Conservation (phyloP, 495 filamentous ascomycete species). For the Emericellopsis terricola region DNA sequence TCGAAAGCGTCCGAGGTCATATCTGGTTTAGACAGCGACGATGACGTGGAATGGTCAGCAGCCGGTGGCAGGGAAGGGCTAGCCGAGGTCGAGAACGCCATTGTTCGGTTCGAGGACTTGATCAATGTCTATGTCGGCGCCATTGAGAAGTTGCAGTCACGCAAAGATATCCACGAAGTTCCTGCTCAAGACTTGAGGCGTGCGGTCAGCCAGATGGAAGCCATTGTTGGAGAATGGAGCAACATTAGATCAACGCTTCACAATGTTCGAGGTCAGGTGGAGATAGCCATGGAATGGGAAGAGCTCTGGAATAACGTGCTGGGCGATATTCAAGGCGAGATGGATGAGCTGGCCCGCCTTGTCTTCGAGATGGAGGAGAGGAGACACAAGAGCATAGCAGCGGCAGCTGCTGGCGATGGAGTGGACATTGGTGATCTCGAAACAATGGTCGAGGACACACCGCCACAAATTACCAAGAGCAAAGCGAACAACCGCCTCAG, state of each 20-base stretch:
- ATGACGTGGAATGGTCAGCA: slow-evolving; percentile 95
- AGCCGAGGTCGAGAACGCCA: slow-evolving; percentile 74
- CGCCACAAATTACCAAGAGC: slow-evolving; percentile 29
- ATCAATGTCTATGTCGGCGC: slow-evolving; percentile 79
- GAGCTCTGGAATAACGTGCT: slow-evolving; percentile 88
- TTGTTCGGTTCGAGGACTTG: slow-evolving; percentile 66
- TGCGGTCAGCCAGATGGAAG: slow-evolving; percentile 75
- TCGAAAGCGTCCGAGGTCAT: slow-evolving; percentile 76
- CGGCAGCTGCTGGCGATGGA: slow-evolving; percentile 35
- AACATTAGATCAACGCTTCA: slow-evolving; percentile 57
- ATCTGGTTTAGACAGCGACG: slow-evolving; percentile 69
- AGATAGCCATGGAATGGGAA: slow-evolving; percentile 97
- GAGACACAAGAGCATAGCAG: slow-evolving; percentile 52
- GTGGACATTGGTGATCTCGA: slow-evolving; percentile 82
- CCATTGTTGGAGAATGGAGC: slow-evolving; percentile 67
- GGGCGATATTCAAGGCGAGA: slow-evolving; percentile 81
- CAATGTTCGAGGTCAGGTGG: slow-evolving; percentile 73
- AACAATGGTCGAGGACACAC: slow-evolving; percentile 83
- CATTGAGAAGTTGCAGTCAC: slow-evolving; percentile 71
- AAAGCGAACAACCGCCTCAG: slow-evolving; percentile 42
- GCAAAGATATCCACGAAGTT: slow-evolving; percentile 58
- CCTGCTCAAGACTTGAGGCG: slow-evolving; percentile 44
- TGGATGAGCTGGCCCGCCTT: slow-evolving; percentile 62
- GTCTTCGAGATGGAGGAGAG: slow-evolving; percentile 97
- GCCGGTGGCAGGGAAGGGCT: slow-evolving; percentile 79